A percentile compares a stretch with the other conserved stretches of the same genome.
Conservation (phyloP, 176 grass and related monocot genomes). For the Oryza longistaminata region DNA sequence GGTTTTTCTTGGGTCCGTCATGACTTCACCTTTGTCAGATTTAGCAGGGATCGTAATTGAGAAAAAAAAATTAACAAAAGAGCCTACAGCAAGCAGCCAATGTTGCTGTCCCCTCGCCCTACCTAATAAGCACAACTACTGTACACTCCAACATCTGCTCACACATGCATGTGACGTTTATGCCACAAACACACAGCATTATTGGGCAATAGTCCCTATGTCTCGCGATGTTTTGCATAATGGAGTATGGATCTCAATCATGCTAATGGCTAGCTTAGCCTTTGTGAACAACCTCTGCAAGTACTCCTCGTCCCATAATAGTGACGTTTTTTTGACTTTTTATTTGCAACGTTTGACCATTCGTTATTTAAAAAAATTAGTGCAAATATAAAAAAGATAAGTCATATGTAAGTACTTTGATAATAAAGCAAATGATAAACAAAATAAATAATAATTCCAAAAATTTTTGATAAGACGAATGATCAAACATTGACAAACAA, state of each 20-base stretch:
- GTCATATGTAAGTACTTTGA: too few species aligned
- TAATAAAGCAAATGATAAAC: too few species aligned
- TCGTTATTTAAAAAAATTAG: too few species aligned
- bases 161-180: conserved; percentile 37
- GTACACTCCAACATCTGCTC: conserved; percentile 14
- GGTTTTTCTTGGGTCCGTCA: neutral
- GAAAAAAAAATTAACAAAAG: neutral
- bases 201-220: neutral
- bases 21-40: conserved; percentile 16
- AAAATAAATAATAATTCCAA: too few species aligned
- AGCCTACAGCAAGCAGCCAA: conserved; percentile 27
- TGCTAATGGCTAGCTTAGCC: neutral
- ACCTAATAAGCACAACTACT: conserved; percentile 29
- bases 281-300: neutral
- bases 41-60: neutral
- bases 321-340: too few species aligned
- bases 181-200: conserved; percentile 36
- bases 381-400: too few species aligned
- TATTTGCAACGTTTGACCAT: too few species aligned
- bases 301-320: too few species aligned
- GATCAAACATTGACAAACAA: too few species aligned
- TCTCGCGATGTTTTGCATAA: conserved; percentile 2
- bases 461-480: too few species aligned
- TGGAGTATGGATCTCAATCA: neutral
- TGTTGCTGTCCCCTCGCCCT: conserved; percentile 10